Base-by-base conservation (phyloP, 768 basidiomycete species). In the Auricularia sp. region DNA sequence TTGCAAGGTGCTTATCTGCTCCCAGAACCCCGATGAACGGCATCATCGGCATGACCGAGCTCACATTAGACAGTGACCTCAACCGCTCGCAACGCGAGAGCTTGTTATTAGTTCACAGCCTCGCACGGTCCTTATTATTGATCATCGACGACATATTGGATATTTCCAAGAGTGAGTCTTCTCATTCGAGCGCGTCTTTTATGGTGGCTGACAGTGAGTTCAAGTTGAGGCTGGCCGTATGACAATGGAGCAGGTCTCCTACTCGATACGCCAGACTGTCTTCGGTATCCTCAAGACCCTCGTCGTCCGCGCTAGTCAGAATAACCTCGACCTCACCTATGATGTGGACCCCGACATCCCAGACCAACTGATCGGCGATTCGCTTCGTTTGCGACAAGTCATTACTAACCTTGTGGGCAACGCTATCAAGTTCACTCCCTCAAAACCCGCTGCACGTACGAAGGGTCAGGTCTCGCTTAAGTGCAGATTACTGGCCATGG, bases 121-220 rank as follows among this genome's bases (percentile, higher is more conserved):
- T 99, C 74, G 97, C 97, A 1, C 84, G 93, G 65, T 94, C 92
- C 11, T 80, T 99, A 66, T 79, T 99, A 58, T 80, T 98, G 70
- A 99, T 99, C 77, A 99, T 99, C 68, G 96, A 99, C 74, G 97
- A 98, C 75, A 98, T 99, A 69, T 83, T 98, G 80, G 97, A 99
- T 82, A 98, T 98, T 68, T 98, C 95, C 18, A 99, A 99, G 84
- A 98, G 95, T 97, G 70, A 64, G 92, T 83, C 6, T 62, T 16
- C 7, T 36, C 54, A 36, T 39, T 45, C 62, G 37, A n/a, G 39
- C 39, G 3, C 39, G 13, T 7, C 54, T 3, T 18, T n/a, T 16
- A 35, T 39, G 24, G 59, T 36, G 51, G n/a, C 45, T 44, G 44
- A 16, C 21, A 61, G 62, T 8, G 7, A 68, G 34, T 56, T 69